Evolutionary conservation across 495 filamentous ascomycete species (phyloP), one percentile per base, ranked within the genome.

Genomic region (Aspergillus olivimuriae): DNA sequence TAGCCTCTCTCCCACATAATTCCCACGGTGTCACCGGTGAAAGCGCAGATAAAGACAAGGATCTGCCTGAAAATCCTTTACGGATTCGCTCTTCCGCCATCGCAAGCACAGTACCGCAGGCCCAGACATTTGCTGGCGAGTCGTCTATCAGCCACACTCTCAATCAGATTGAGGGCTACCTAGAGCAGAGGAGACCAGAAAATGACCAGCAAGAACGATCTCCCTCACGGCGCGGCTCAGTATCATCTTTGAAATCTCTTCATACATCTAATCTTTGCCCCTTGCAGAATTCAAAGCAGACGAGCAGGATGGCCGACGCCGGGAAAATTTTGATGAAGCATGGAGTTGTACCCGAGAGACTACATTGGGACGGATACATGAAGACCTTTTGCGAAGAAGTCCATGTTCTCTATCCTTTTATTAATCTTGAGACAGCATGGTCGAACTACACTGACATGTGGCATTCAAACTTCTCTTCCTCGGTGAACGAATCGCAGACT

Each of bases 101-200:
- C 15, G 4, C 11, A 21, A 44, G 9, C 34, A 8, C 17, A 7
- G 44, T 39, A 3, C 33, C 21, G 2, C 26, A 46, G 20, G 44
- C 53, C 0, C 49, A 41, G 1, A 37, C 52, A 1, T 61, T 56
- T 22, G 55, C 51, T 6, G 58, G 58, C 1, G 58, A 62, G 35
- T 55, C 59, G 4, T 60, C 59, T 3, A 46, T 63, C 21, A 30
- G 45, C 6, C 54, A 56, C 15, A 56, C 48, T 1, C 21, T 62
- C 15, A 46, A 51, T 11, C 44, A 58, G 11, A 52, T 62, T 9
- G 54, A 63, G 28, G 50, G 46, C 14, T 43, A 51, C 8, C 38
- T 61, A 10, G 44, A 54, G 31, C 47, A 56, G 32, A 56, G 50
- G 47, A 47, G 49, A 15, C 49, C 46, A 2, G 31, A 39, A 33